Evolutionary conservation across 2,329 filamentous ascomycete genomes (phyloP), one percentile per base, ranked within the genome.

Genomic region (Biscogniauxia marginata): DNA sequence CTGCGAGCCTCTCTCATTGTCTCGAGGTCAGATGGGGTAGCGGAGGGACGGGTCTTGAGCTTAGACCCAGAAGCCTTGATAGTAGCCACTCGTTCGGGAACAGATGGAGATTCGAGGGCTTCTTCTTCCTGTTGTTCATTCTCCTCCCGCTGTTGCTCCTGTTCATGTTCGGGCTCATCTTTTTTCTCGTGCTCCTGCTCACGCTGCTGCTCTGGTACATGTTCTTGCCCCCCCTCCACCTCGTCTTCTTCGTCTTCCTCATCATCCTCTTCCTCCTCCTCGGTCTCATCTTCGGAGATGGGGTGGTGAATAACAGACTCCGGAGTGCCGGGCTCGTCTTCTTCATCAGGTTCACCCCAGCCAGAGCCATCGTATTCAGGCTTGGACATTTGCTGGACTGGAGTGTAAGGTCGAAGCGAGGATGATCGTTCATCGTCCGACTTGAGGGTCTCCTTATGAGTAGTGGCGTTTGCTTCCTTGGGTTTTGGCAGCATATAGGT

Each of bases 231-330:
- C 1, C 65, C 64, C 45, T 68, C 65, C 6, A 66, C 55, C 53
- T 69, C 71, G 18, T 76, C 73, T 20, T 70, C 65, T 18, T 70
- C 30, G n/a, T 20, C 58, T 7, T 68, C 70, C n/a, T 70, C 65
- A 48, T 66, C 30, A 39, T 20, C 58, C 6, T 68, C 70, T 18
- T 70, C 65, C 48, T 66, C 65, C 3, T 63, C 64, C 7, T 71
- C 71, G 9, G 72, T 69, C 21, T 72, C 67, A 23, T 75, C 73
- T 46, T 80, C 76, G 2, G 76, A 73, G 49, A 90, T 72, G 2
- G 86, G 85, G 67, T 93, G 90, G 59, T 90, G 89, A 61, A 97
- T 93, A 20, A 98, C 93, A 6, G 93, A 98, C 50, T 92, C 90
- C 13, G 93, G 93, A 7, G 91, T 96, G 30, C 85, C 84, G 8